phyloP scores from a whole-genome alignment of 495 filamentous ascomycete species.

The Talaromyces liani region DNA sequence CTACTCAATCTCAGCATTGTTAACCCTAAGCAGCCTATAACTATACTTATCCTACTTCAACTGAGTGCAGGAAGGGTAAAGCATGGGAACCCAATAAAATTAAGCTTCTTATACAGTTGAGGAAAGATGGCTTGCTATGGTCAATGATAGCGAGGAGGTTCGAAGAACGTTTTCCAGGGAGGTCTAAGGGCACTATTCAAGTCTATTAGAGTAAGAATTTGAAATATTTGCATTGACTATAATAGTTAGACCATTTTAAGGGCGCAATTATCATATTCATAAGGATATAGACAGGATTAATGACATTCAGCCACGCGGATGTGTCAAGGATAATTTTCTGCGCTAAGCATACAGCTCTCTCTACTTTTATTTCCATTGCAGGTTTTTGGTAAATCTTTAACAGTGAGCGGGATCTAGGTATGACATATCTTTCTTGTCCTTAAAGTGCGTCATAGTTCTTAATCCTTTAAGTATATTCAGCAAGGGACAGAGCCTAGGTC shows the following conservation, averaged over 20 bases:
- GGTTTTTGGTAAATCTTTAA: neutral
- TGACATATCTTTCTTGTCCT: neutral
- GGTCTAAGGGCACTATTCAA: constrained; percentile 1
- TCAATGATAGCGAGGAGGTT: neutral
- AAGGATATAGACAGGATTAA: too few species aligned
- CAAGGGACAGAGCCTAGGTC: neutral
- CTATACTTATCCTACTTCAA: neutral
- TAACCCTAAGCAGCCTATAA: neutral
- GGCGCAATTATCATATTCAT: too few species aligned
- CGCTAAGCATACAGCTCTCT: neutral
- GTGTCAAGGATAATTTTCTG: too few species aligned
- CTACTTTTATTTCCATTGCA: neutral
- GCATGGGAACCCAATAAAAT: neutral
- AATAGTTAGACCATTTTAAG: too few species aligned
- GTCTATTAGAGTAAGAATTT: constrained; percentile 5
- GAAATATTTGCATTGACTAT: constrained; percentile 4
- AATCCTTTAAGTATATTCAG: neutral
- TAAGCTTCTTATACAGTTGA: constrained; percentile 2
- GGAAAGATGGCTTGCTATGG: neutral
- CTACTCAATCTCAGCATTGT: neutral
- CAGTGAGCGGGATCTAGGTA: constrained; percentile 1
- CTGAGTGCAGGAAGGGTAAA: neutral
- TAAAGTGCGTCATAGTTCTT: neutral
- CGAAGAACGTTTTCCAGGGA: neutral
- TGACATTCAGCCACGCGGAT: too few species aligned